Conservation (phyloP, 495 filamentous ascomycete species). For the Lasiosphaeria miniovina region DNA sequence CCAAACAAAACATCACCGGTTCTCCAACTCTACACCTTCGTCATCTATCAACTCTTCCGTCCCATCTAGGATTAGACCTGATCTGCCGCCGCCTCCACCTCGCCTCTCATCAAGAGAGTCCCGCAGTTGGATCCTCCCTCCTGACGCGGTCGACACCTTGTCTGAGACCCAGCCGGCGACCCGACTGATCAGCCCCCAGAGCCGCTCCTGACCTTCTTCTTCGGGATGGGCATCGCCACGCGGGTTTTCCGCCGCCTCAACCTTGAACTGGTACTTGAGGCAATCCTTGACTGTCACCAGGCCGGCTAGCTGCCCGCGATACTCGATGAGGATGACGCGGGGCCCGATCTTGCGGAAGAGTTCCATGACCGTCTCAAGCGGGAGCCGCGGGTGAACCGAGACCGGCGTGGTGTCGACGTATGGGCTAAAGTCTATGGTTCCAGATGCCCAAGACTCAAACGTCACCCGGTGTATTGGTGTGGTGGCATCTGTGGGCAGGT, state of each 20-base stretch:
- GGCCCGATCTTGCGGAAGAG: slow-evolving; percentile 98
- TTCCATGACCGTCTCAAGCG: slow-evolving; percentile 97
- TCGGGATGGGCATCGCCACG: slow-evolving; percentile 37
- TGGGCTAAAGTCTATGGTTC: slow-evolving; percentile 76
- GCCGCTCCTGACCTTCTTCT: slow-evolving; percentile 56
- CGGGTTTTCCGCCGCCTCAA: slow-evolving; percentile 83
- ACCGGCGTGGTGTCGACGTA: slow-evolving; percentile 91
- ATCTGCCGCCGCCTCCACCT: slow-evolving; percentile 2
- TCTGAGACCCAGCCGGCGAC: slow-evolving; percentile 55
- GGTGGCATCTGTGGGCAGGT: slow-evolving; percentile 39
- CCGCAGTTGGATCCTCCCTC: slow-evolving; percentile 48
- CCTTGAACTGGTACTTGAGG: slow-evolving; percentile 95
- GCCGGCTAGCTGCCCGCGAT: slow-evolving; percentile 75
- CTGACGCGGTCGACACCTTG: slow-evolving; percentile 44
- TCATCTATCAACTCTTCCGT: slow-evolving; percentile 54
- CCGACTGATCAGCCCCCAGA: slow-evolving; percentile 64
- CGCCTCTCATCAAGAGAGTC: slow-evolving; percentile 28
- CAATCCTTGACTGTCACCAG: slow-evolving; percentile 97
- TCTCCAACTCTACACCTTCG: slow-evolving; percentile 63
- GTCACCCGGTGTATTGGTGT: slow-evolving; percentile 50
- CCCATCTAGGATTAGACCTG: slow-evolving; percentile 57
- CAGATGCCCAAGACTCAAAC: slow-evolving; percentile 47
- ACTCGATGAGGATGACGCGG: slow-evolving; percentile 88
- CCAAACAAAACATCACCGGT: slow-evolving; percentile 1
- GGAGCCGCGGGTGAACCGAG: slow-evolving; percentile 85